Base-by-base conservation (phyloP, 495 filamentous ascomycete species). In the Clavariopsis aquatica region DNA sequence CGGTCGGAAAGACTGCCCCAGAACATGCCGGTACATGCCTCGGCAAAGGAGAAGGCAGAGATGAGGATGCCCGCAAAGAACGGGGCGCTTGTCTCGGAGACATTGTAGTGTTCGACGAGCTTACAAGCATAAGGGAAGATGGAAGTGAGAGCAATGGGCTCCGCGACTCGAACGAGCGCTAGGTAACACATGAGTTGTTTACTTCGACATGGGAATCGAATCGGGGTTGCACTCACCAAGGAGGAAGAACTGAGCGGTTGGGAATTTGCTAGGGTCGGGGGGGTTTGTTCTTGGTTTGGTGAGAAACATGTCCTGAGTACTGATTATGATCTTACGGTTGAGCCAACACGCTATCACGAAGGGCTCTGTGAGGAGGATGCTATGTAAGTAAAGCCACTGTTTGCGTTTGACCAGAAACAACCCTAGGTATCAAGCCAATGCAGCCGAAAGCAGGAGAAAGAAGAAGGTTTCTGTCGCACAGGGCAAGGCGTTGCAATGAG, bases 51-150 rank as follows among this genome's bases (percentile, higher is more conserved):
- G 70, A 96, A 96, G 60, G 89, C 85, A 24, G 90, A 91, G 70
- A 93, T 89, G 74, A 96, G 85, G 65, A 96, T 81, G 27, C 92
- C 92, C 57, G 91, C 90, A 66, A 85, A 93, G 77, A 93, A 89
- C 28, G 89, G 88, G 67, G 90, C 90, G 79, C 90, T 84, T 69
- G 81, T 76, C 60, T 83, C 81, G 66, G 82, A 80, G 74, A 92
- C 78, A 58, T 89, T 65, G 71, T 90, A 89, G 66, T 88, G 80
- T 73, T 85, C 86, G 70, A 92, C 85, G 76, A 93, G 85, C 64
- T 87, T 84, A 86, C 88, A 95, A 59, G 92, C 89, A 76, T 95
- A 96, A 17, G 90, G 90, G 62, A 92, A 89, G 76, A 93, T 90
- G 72, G 89, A 92, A 2, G 90, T 93, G 64, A 95, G 83, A 46